These are phyloP conservation scores for Trematosphaeria pertusa DNA, from an alignment of 2,329 filamentous ascomycete species.

Conservation along the genomic window DNA sequence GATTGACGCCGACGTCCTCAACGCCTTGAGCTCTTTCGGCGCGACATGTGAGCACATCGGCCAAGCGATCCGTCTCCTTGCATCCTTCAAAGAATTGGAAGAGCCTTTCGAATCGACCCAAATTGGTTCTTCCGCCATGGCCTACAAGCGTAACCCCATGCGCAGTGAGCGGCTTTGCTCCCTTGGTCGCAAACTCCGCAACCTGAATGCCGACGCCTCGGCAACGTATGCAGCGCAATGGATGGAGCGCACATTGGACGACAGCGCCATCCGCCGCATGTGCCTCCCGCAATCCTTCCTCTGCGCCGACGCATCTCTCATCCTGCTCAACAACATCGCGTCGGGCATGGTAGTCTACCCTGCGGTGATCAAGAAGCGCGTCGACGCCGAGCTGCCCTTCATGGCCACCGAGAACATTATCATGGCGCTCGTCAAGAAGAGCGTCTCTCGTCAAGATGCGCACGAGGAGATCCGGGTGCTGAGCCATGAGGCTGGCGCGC, in stretches of 20 bases:
- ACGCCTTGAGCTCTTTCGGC: conserved; percentile 80
- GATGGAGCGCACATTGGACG: conserved; percentile 81
- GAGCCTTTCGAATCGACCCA: conserved; percentile 83
- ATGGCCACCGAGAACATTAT: conserved; percentile 71
- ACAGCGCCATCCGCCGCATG: conserved; percentile 71
- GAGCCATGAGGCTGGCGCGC: conserved; percentile 74
- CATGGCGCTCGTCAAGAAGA: conserved; percentile 75
- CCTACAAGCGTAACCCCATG: conserved; percentile 70
- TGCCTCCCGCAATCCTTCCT: conserved; percentile 58
- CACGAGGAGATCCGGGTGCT: conserved; percentile 87
- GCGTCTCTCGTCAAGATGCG: conserved; percentile 77
- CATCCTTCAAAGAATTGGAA: conserved; percentile 81
- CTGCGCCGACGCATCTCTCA: conserved; percentile 63
- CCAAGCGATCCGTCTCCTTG: conserved; percentile 76
- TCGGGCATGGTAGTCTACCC: conserved; percentile 78
- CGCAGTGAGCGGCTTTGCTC: conserved; percentile 67
- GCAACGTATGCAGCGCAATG: conserved; percentile 76
- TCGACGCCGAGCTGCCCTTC: conserved; percentile 83
- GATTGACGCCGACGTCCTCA: conserved; percentile 80
- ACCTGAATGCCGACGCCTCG: conserved; percentile 62
- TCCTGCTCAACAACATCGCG: conserved; percentile 77
- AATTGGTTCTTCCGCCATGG: conserved; percentile 56
- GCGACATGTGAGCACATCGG: conserved; percentile 79
- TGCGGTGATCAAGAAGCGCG: conserved; percentile 69
- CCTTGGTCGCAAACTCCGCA: conserved; percentile 63